These are phyloP conservation scores for Scedosporium apiospermum DNA, from an alignment of 2,329 filamentous ascomycete species.

Conservation along the genomic window DNA sequence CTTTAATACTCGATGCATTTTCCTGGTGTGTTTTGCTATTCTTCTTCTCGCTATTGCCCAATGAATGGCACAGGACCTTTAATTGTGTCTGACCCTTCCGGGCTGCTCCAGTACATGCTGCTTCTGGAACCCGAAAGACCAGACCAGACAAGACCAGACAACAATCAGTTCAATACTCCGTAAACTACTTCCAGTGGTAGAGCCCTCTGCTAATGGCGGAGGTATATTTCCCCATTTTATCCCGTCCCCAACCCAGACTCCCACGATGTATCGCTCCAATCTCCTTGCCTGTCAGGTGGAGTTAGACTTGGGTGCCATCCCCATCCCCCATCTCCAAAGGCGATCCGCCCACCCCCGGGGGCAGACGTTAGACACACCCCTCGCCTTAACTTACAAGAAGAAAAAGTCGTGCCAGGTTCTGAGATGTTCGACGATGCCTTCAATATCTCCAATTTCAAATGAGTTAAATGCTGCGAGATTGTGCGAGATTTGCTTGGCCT, in stretches of 20 bases:
- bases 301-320: background rate
- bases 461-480: background rate
- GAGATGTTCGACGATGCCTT: background rate
- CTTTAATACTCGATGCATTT: too few species aligned
- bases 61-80: too few species aligned
- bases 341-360: background rate
- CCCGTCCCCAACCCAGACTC: background rate
- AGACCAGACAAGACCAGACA: too few species aligned
- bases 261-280: background rate
- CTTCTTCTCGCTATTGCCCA: too few species aligned
- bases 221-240: constrained; percentile 4
- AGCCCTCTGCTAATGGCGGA: constrained; percentile 1
- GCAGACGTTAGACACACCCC: background rate
- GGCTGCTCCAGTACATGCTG: too few species aligned
- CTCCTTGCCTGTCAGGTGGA: background rate
- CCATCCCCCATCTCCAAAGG: background rate
- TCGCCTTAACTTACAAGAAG: background rate
- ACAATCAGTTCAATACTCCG: too few species aligned
- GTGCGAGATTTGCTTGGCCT: background rate
- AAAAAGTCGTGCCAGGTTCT: background rate
- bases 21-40: too few species aligned
- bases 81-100: too few species aligned
- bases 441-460: background rate
- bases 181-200: too few species aligned
- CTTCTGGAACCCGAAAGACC: too few species aligned